Percentiles rank a stretch among this genome's conserved stretches.
Evolutionary conservation across 2,329 filamentous ascomycete genomes (phyloP).

Genomic region (Venturia pyrina): DNA sequence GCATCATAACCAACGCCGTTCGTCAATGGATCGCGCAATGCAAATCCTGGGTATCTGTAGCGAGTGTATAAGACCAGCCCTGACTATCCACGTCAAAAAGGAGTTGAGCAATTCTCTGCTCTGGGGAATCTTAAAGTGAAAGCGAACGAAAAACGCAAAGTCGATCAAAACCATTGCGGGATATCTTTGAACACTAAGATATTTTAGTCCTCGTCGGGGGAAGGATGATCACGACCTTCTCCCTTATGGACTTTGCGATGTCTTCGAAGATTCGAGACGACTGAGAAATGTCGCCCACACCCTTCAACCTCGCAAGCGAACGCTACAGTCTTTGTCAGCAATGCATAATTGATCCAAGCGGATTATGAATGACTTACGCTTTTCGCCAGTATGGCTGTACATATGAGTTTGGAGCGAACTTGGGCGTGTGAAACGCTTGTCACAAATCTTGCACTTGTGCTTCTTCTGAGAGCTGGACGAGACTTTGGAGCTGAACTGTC

Average conservation of each 20-base stretch:
- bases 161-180: background rate
- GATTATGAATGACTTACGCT: slow-evolving; percentile 57
- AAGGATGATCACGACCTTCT: slow-evolving; percentile 40
- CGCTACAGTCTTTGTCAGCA: slow-evolving; percentile 43
- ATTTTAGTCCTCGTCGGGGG: slow-evolving; percentile 35
- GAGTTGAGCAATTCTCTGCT: background rate
- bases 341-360: slow-evolving; percentile 1
- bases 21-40: background rate
- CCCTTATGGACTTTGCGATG: slow-evolving; percentile 95
- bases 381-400: slow-evolving; percentile 97
- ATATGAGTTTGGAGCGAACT: slow-evolving; percentile 95
- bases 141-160: background rate
- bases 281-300: slow-evolving; percentile 91
- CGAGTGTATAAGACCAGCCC: slow-evolving; percentile 15
- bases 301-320: slow-evolving; percentile 92
- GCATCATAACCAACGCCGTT: slow-evolving; percentile 5
- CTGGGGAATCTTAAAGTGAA: background rate
- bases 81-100: background rate
- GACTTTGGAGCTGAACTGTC: slow-evolving; percentile 93
- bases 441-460: slow-evolving; percentile 98
- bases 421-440: slow-evolving; percentile 91
- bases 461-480: slow-evolving; percentile 96
- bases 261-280: slow-evolving; percentile 87
- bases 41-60: slow-evolving; percentile 16
- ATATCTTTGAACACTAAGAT: background rate